Base-by-base conservation (phyloP, 208 protist genomes). In the Trypanosoma grayi region DNA sequence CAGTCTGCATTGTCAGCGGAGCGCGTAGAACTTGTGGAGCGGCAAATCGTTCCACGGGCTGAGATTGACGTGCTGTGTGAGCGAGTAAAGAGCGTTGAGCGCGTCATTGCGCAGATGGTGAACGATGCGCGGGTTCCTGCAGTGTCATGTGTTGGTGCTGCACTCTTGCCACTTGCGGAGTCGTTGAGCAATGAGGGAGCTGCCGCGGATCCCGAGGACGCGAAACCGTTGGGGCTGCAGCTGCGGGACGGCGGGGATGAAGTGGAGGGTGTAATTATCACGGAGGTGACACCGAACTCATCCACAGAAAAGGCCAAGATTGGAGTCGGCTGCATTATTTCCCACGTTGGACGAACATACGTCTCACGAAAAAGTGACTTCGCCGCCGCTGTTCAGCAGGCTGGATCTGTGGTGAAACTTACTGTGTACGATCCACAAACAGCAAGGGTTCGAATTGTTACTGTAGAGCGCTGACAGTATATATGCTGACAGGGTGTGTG, bases 401-500 rank as follows among this genome's bases (percentile, higher is more conserved):
- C 48, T 2, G 57, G 47, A 18, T 2, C 44, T 13, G 27, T 18
- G 18, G 61, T 79, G 44, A 79, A 71, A 53, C 53, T 90, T 52
- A 84, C 83, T 7, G 60, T 77, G 8, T 90, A 80, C 51, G 71
- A 85, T 59, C 79, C 79, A 16, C 55, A 71, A 30, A 37, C 58
- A 10, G 78, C 73, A 13, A 54, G 65, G 8, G 58, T 83, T 10
- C 73, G 79, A 11, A 47, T 85, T 24, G 34, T 89, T 2, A 68
- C 73, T 3, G 40, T 83, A 37, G 41, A 51, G 44, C 27, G 2
- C 4, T 39, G 41, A 60, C 7, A n/a, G n/a, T n/a, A n/a, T n/a
- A n/a, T n/a, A n/a, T n/a, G n/a, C n/a, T n/a, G 39, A 14, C 39
- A 14, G 10, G 10, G 4, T 43, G 10, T 3, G 39, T 22, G 39